These are phyloP conservation scores for Penicillium sp. DNA, from an alignment of 2,329 filamentous ascomycete species.

Conservation along the genomic window DNA sequence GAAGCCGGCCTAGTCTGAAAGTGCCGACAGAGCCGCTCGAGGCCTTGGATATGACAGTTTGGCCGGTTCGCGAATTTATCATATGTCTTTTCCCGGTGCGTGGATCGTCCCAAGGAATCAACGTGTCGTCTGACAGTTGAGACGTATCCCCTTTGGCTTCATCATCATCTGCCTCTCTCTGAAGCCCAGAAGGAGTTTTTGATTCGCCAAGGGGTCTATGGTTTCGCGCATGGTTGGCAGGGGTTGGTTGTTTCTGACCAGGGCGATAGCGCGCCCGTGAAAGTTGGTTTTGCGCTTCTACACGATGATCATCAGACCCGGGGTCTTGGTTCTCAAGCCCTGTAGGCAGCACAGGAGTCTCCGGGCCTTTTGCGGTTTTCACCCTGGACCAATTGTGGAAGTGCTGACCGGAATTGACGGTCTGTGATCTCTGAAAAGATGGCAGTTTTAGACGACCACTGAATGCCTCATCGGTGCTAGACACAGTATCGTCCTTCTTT, in stretches of 20 bases:
- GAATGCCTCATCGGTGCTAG: slow-evolving; percentile 27
- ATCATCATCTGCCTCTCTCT: too few relatives aligned
- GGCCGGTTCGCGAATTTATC: slow-evolving; percentile 37
- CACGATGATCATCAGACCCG: neutral
- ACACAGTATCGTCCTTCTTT: neutral
- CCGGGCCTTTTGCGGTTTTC: slow-evolving; percentile 32
- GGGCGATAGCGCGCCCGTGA: too few relatives aligned
- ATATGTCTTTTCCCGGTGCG: slow-evolving; percentile 44
- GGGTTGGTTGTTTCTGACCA: too few relatives aligned
- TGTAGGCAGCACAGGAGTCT: neutral
- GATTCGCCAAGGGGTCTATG: too few relatives aligned
- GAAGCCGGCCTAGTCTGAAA: slow-evolving; percentile 2
- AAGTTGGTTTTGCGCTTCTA: too few relatives aligned
- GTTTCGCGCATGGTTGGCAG: too few relatives aligned
- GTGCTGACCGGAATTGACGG: slow-evolving; percentile 14
- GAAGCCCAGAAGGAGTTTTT: too few relatives aligned
- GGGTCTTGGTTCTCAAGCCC: slow-evolving; percentile 2
- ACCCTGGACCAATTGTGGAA: slow-evolving; percentile 44
- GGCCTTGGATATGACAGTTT: slow-evolving; percentile 23
- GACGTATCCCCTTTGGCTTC: neutral
- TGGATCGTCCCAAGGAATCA: slow-evolving; percentile 59
- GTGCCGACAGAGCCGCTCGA: too few relatives aligned
- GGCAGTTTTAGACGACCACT: slow-evolving; percentile 32
- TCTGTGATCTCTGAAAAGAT: slow-evolving; percentile 18
- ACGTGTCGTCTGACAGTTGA: slow-evolving; percentile 12